These are phyloP conservation scores for Bipolaris oryzae DNA, from an alignment of 2,329 filamentous ascomycete species.

Conservation along the genomic window DNA sequence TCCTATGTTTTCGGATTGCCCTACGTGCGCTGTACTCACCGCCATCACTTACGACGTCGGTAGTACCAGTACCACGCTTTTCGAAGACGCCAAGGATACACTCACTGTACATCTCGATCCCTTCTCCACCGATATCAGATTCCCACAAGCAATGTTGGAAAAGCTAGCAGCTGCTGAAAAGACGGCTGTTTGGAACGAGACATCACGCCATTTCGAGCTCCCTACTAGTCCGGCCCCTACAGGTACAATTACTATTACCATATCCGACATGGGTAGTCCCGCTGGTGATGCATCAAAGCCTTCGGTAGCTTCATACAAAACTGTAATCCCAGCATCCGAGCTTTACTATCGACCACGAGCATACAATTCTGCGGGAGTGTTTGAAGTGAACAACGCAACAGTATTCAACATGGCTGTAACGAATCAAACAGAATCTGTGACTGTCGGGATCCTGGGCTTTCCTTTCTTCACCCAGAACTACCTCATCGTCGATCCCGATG, in stretches of 20 bases:
- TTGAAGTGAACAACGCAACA: slow-evolving; percentile 24
- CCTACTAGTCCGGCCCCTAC: slow-evolving; percentile 19
- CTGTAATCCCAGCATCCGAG: slow-evolving; percentile 24
- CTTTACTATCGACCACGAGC: slow-evolving; percentile 21
- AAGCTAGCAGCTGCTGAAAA: slow-evolving; percentile 21
- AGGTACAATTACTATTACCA: slow-evolving; percentile 24
- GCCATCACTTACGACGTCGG: slow-evolving; percentile 26
- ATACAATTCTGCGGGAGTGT: slow-evolving; percentile 19
- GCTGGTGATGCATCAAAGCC: slow-evolving; percentile 22
- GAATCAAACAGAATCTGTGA: slow-evolving; percentile 16
- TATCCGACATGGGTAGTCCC: slow-evolving; percentile 20
- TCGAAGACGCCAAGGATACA: slow-evolving; percentile 16
- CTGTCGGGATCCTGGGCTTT: slow-evolving; percentile 16
- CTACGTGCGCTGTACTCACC: slow-evolving; percentile 26
- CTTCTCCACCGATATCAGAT: slow-evolving; percentile 18
- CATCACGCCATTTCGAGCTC: slow-evolving; percentile 22
- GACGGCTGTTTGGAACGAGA: slow-evolving; percentile 24
- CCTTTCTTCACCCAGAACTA: slow-evolving; percentile 30
- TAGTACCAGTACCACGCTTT: slow-evolving; percentile 21
- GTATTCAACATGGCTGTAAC: slow-evolving; percentile 27
- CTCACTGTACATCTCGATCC: slow-evolving; percentile 23
- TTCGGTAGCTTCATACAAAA: slow-evolving; percentile 24
- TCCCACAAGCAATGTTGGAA: slow-evolving; percentile 20
- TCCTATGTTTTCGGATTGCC: slow-evolving; percentile 27
- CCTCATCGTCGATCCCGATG: slow-evolving; percentile 25